Evolutionary conservation across 352 stramenopile genomes (phyloP), one percentile per base, ranked within the genome.

Genomic region (Pythium brassicae): DNA sequence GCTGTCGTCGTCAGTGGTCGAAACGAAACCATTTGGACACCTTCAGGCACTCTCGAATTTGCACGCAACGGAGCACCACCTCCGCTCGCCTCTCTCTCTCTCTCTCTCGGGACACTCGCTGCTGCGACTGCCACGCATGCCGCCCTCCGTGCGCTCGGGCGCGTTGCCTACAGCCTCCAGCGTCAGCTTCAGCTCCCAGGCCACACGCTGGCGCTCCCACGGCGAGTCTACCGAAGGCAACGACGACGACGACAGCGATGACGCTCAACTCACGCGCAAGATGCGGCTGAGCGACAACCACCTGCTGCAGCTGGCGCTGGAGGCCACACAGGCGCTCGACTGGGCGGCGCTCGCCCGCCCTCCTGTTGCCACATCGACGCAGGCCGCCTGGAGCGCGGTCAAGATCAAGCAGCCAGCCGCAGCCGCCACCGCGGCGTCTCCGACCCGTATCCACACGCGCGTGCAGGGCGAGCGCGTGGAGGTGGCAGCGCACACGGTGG

Each of bases 221-320:
- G 32, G 32, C 32, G 32, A 37, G 5, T 14, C 32, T 11, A 23
- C 10, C 19, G 19, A 15, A 14, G 37, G 20, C 37, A 5, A 47
- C 42, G n/a, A 25, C 42, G 20, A 47, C 20, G 42, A 47, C 42
- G 22, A 47, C 35, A 29, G 10, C 22, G 35, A 35, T 7, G 34
- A 44, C 17, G 34, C 27, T 2, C 34, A 20, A 15, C 20, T 50
- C 17, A 37, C 55, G 20, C 46, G 25, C 39, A 50, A 50, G 19
- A 57, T 69, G 46, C 62, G 57, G 53, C 34, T 69, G 49, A 72
- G 65, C 52, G 68, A 83, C 55, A 72, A 75, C 46, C 62, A 65
- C 19, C 32, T 83, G 55, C 62, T 74, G 25, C 67, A 73, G 35
- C 40, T 77, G 40, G 70, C 59, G 14, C 62, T 60, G 27, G 59